Base-by-base conservation (phyloP, 2,329 filamentous ascomycete species). In the Cladophialophora chaetospira region DNA sequence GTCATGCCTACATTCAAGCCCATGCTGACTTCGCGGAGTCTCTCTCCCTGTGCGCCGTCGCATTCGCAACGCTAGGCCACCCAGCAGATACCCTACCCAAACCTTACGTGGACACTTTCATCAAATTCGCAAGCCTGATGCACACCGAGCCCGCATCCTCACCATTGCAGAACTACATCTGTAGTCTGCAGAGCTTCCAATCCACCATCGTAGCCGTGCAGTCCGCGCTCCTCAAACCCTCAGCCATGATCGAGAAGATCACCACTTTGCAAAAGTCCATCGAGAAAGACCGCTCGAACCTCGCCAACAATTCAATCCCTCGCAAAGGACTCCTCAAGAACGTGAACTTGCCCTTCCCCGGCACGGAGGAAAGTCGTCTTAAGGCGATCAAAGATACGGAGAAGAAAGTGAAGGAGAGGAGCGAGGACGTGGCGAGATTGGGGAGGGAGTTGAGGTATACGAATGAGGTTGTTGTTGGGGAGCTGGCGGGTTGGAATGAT, bases 401-500 rank as follows among this genome's bases (percentile, higher is more conserved):
- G 73, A 87, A 89, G 63, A 90, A 88, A 66, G 89, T 90, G 33
- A 81, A 83, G 11, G 85, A 86, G 62, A 84, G 83, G 19, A 83
- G 87, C 62, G 73, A 79, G 15, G 90, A 97, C 69, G 82, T 89
- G 9, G 83, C 87, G 17, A 82, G 85, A 40, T 73, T 96, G n/a
- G 87, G 88, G 0, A 84, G 84, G 49, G 94, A 99, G 72, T 77
- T 99, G 53, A 79, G 91, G 47, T 96, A 94, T 72, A 96, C 92
- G 45, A 93, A 97, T 74, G 90, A 95, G 72, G 91, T 93, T 11
- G 93, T 97, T 21, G 93, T 95, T 5, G 82, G 85, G 1, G 94
- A 99, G 75, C 73, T 99, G 54, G 94, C 94, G 0, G 91, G 89
- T 13, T 99, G 94, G 91, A 92, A 96, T 68, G 91, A 95, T 36